A percentile compares a stretch with the other conserved stretches of the same genome.
Evolutionary conservation across 805 yeast species (phyloP).

Genomic region (Aciculoconidium aculeatum): DNA sequence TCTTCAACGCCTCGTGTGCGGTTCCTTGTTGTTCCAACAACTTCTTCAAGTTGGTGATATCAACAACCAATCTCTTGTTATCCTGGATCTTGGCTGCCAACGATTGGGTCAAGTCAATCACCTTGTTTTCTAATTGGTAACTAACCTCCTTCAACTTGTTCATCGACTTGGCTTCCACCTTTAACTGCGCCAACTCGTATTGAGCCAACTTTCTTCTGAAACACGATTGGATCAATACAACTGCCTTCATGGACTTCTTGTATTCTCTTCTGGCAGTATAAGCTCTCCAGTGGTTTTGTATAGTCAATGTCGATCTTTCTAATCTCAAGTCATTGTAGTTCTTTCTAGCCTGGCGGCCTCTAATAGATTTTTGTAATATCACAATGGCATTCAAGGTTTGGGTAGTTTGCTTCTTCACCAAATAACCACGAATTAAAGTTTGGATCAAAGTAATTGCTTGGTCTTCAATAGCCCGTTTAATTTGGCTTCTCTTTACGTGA

Average conservation of each 20-base stretch:
- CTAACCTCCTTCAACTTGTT: conserved; percentile 87
- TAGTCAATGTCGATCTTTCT: conserved; percentile 56
- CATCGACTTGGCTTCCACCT: conserved; percentile 87
- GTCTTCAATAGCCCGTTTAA: conserved; percentile 49
- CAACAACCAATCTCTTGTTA: conserved; percentile 62
- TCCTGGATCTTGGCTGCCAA: conserved; percentile 76
- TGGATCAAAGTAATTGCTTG: conserved; percentile 69
- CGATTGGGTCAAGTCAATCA: conserved; percentile 88
- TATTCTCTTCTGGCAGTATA: conserved; percentile 52
- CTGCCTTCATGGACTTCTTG: conserved; percentile 43
- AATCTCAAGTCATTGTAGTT: conserved; percentile 45
- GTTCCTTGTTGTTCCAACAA: conserved; percentile 48
- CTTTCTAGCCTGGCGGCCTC: conserved; percentile 51
- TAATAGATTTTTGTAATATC: conserved; percentile 41
- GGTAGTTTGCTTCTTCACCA: conserved; percentile 37
- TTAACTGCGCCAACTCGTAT: conserved; percentile 55
- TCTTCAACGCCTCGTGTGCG: conserved; percentile 48
- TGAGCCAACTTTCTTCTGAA: conserved; percentile 73
- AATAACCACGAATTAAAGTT: conserved; percentile 52
- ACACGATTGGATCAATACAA: conserved; percentile 70
- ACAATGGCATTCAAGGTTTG: conserved; percentile 33
- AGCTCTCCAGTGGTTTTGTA: conserved; percentile 76
- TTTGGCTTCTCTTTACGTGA: conserved; percentile 46
- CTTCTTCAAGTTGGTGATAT: conserved; percentile 44
- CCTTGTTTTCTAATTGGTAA: conserved; percentile 91